Base-by-base conservation (phyloP, 352 stramenopile genomes). In the Phytopythium kandeliae region DNA sequence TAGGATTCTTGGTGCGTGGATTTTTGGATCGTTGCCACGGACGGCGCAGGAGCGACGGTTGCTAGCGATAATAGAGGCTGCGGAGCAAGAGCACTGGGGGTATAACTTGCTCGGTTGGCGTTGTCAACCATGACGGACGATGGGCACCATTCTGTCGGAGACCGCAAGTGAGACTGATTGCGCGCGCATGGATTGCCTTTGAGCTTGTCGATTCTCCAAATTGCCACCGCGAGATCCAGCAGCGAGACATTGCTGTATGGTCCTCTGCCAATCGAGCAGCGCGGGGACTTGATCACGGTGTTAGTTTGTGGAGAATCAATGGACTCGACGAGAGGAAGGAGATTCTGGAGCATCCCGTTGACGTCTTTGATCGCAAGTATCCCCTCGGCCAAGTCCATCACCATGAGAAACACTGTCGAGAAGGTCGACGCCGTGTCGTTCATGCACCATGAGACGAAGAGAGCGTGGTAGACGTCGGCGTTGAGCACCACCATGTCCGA, bases 381-480 rank as follows among this genome's bases (percentile, higher is more conserved):
- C 19, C 46, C 50, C 36, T 67, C 46, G 16, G 50, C 21, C 1
- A 65, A 57, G 36, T 67, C 55, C 25, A 61, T 54, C 11, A 51
- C 13, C 33, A 65, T 62, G 19, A 71, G 35, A n/a, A 61, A 13
- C 13, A 51, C 40, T 9, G 52, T 72, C 25, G 54, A 57, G 30
- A 58, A 63, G 12, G 13, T 41, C 2, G 63, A 63, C 1, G 9
- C 45, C 11, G 60, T 52, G 38, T 40, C 46, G 15, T 69, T 51
- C 56, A 66, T 61, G 44, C 63, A 72, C 48, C 53, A 59, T 0
- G 53, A 63, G 4, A 68, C 45, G 24, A 60, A 71, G 1, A 71
- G 31, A 5, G 56, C 37, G 48, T 67, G 59, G 40, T 57, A 65
- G 30, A 65, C 45, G 45, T 71, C 52, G 16, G 45, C 50, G 19